Conservation (phyloP, 352 stramenopile genomes). For the Phytopythium chamaehyphon region DNA sequence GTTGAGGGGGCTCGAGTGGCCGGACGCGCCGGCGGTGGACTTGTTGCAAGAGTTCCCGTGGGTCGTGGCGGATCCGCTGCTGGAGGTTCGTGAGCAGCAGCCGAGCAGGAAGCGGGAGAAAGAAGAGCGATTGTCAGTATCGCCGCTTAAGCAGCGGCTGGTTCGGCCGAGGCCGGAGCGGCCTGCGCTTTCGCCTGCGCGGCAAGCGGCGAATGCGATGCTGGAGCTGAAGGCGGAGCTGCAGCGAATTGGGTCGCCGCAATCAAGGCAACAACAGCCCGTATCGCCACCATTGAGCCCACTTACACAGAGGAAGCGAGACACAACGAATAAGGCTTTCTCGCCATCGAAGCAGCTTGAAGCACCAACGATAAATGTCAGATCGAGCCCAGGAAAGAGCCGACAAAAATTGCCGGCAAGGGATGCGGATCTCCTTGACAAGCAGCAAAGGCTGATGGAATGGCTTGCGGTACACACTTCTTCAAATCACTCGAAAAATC, state of each 20-base stretch:
- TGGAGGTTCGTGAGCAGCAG: background rate
- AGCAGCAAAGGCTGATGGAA: constrained; percentile 2
- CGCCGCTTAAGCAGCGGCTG: constrained; percentile 35
- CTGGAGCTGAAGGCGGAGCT: constrained; percentile 45
- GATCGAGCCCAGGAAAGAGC: background rate
- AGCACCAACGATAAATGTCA: background rate
- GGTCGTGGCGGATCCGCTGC: constrained; percentile 11
- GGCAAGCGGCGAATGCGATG: constrained; percentile 50
- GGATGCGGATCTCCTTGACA: too few species aligned
- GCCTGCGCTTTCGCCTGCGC: constrained; percentile 30
- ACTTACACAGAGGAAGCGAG: too few species aligned
- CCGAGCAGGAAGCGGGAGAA: background rate
- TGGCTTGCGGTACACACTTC: constrained; percentile 14
- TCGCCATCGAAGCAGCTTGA: too few species aligned
- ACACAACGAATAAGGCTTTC: too few species aligned
- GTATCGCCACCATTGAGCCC: too few species aligned
- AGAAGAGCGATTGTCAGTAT: constrained; percentile 3
- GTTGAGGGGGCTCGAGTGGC: constrained; percentile 34
- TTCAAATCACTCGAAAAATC: constrained; percentile 8
- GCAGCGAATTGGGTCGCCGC: constrained; percentile 3
- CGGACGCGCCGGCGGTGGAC: constrained; percentile 26
- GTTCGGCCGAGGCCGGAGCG: constrained; percentile 12
- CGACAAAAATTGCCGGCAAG: too few species aligned
- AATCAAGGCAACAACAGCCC: too few species aligned
- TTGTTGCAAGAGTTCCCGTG: constrained; percentile 38